phyloP scores from a whole-genome alignment of 352 stramenopile species.

The Pythium diclinum region DNA sequence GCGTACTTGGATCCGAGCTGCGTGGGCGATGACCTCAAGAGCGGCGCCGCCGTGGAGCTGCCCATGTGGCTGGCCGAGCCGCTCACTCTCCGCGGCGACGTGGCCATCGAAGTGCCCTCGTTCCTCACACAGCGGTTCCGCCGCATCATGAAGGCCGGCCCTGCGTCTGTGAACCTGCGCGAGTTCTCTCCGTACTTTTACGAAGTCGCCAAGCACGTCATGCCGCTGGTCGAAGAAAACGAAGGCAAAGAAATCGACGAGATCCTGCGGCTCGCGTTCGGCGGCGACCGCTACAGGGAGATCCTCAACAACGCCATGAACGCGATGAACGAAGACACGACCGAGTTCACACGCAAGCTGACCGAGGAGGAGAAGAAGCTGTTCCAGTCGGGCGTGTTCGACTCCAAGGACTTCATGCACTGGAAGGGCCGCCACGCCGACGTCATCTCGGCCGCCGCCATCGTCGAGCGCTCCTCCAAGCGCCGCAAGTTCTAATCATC shows the following conservation, averaged over 20 bases:
- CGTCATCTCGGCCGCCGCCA: conserved; percentile 48
- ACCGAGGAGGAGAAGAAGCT: conserved; percentile 69
- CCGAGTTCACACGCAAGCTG: conserved; percentile 75
- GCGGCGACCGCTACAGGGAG: conserved; percentile 69
- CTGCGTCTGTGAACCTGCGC: conserved; percentile 68
- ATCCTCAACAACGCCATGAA: conserved; percentile 86
- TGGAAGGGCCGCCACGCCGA: conserved; percentile 77
- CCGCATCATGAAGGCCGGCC: conserved; percentile 76
- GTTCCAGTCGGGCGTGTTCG: conserved; percentile 57
- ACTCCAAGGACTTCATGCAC: conserved; percentile 70
- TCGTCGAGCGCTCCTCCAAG: conserved; percentile 62
- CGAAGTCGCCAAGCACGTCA: conserved; percentile 57
- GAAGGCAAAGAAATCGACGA: conserved; percentile 63
- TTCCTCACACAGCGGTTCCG: conserved; percentile 74
- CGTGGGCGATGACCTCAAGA: conserved; percentile 41
- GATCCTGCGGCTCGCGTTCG: conserved; percentile 73
- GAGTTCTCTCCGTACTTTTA: conserved; percentile 77
- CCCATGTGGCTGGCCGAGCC: conserved; percentile 72
- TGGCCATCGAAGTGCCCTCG: conserved; percentile 52
- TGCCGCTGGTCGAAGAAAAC: conserved; percentile 47
- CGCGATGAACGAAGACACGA: conserved; percentile 79
- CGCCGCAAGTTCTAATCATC: conserved; percentile 44
- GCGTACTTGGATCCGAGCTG: conserved; percentile 77
- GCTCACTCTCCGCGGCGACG: conserved; percentile 49
- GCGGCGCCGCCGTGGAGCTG: conserved; percentile 56